Conservation (phyloP, 164 flowering plant species). For the Tetrastigma voinierianum region DNA sequence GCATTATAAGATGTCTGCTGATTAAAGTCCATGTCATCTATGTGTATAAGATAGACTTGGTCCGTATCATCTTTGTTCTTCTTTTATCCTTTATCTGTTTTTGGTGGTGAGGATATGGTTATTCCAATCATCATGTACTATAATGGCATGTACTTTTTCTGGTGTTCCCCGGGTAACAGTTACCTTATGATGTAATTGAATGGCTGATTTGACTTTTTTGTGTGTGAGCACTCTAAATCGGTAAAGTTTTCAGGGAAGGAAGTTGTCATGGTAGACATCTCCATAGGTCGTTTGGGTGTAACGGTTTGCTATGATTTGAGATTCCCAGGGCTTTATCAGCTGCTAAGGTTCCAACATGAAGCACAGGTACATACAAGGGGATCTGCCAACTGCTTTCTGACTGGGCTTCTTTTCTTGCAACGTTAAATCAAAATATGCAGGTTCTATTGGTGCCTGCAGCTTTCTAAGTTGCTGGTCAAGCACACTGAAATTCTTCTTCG, state of each 20-base stretch:
- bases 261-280: conserved; percentile 69
- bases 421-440: conserved; percentile 29
- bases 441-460: conserved; percentile 87
- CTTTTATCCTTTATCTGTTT: no score
- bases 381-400: not conserved
- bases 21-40: no score
- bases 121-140: no score
- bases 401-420: not conserved
- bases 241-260: conserved; percentile 53
- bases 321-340: conserved; percentile 88
- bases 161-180: no score
- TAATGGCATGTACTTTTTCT: no score
- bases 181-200: no score
- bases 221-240: not conserved
- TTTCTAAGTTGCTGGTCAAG: conserved; percentile 80
- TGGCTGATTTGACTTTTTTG: no score
- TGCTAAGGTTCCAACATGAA: conserved; percentile 72
- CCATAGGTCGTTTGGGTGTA: conserved; percentile 79
- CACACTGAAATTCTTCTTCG: conserved; percentile 95
- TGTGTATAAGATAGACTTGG: no score
- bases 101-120: no score
- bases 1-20: no score
- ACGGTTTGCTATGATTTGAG: conserved; percentile 97
- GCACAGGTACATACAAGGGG: conserved; percentile 67
- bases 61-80: no score